Evolutionary conservation across 2,329 filamentous ascomycete genomes (phyloP).

Genomic region (Ceratocystis colombiana): DNA sequence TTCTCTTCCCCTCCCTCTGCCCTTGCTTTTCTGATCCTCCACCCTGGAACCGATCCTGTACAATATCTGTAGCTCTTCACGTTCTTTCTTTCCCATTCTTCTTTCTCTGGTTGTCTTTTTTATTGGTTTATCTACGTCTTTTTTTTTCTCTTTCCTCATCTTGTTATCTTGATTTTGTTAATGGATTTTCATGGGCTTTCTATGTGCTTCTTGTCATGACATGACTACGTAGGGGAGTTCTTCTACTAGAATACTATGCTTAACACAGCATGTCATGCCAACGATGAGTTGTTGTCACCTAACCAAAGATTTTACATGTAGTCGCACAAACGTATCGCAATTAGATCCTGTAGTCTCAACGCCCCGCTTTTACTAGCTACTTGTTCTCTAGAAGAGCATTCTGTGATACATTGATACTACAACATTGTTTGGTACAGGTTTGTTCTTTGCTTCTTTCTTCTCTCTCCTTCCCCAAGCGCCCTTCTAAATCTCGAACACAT

Average conservation of each 20-base stretch:
- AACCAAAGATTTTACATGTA: too few relatives aligned
- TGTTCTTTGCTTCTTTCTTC: background rate
- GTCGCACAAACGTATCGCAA: too few relatives aligned
- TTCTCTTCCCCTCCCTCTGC: background rate
- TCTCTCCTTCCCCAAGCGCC: background rate
- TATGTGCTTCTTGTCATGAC: background rate
- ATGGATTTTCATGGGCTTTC: background rate
- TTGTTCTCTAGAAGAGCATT: too few relatives aligned
- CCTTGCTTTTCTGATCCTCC: background rate
- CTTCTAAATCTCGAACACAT: constrained; percentile 52
- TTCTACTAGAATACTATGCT: background rate
- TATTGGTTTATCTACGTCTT: background rate
- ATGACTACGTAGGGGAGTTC: background rate
- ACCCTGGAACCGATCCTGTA: background rate
- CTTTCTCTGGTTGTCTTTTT: background rate
- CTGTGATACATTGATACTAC: too few relatives aligned
- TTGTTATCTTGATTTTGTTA: background rate
- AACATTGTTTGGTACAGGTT: too few relatives aligned
- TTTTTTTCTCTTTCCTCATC: background rate
- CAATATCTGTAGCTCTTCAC: background rate
- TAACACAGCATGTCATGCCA: background rate
- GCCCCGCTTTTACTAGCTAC: too few relatives aligned
- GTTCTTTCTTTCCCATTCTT: background rate
- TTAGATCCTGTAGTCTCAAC: too few relatives aligned
- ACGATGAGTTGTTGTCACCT: too few relatives aligned